Conservation (phyloP, 2,329 filamentous ascomycete genomes). For the Clonostachys chloroleuca region DNA sequence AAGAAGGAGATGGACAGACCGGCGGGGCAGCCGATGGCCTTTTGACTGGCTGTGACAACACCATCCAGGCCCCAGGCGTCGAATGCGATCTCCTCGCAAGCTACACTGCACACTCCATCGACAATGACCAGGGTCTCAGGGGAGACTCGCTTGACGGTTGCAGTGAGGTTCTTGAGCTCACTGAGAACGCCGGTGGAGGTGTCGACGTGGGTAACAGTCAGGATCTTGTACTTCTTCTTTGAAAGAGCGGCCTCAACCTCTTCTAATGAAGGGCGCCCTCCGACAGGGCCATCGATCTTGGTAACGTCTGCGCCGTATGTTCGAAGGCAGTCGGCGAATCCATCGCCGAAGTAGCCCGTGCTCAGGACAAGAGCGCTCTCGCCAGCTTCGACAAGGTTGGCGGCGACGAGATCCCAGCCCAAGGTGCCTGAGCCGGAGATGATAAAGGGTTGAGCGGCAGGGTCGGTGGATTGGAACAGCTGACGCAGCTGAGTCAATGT, state of each 20-base stretch:
- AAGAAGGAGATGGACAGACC: slow-evolving; percentile 93
- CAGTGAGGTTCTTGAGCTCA: slow-evolving; percentile 79
- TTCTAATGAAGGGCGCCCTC: slow-evolving; percentile 77
- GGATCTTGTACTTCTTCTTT: slow-evolving; percentile 87
- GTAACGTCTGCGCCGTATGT: slow-evolving; percentile 89
- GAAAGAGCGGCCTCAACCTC: slow-evolving; percentile 86
- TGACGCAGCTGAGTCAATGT: slow-evolving; percentile 82
- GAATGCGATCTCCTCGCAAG: slow-evolving; percentile 92
- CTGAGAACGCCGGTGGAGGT: slow-evolving; percentile 95
- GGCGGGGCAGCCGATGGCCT: slow-evolving; percentile 93
- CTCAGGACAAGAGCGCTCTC: slow-evolving; percentile 91
- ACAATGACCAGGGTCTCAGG: slow-evolving; percentile 89
- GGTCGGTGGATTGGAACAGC: slow-evolving; percentile 86
- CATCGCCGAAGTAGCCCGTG: slow-evolving; percentile 96
- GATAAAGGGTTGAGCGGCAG: slow-evolving; percentile 83
- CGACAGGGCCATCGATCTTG: slow-evolving; percentile 84
- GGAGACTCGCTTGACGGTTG: slow-evolving; percentile 79
- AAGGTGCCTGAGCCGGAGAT: slow-evolving; percentile 93
- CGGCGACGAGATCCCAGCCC: slow-evolving; percentile 94
- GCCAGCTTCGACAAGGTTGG: slow-evolving; percentile 84
- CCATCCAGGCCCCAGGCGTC: slow-evolving; percentile 92
- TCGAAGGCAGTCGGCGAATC: slow-evolving; percentile 86
- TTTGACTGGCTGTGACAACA: slow-evolving; percentile 91
- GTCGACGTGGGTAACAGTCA: slow-evolving; percentile 96
- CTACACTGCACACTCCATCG: slow-evolving; percentile 96